A percentile compares a stretch with the other conserved stretches of the same genome.
Conservation (phyloP, 2,329 filamentous ascomycete genomes). For the Penicillium sp. region DNA sequence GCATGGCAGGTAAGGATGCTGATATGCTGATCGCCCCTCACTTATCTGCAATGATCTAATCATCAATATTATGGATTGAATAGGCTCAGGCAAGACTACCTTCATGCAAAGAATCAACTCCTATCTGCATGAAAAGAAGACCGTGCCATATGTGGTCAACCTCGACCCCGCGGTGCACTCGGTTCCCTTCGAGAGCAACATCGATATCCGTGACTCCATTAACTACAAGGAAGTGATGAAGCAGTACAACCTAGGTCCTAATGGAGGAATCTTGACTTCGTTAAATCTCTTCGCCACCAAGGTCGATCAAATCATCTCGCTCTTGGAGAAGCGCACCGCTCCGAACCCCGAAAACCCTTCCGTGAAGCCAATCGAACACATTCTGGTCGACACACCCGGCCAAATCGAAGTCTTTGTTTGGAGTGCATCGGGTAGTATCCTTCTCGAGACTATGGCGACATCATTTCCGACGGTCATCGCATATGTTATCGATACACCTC, state of each 20-base stretch:
- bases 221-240: constrained; percentile 99
- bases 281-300: constrained; percentile 97
- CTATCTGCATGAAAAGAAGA: constrained; percentile 75
- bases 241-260: constrained; percentile 95
- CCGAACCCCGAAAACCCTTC: constrained; percentile 50
- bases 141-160: constrained; percentile 92
- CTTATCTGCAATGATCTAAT: neutral
- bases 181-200: constrained; percentile 94
- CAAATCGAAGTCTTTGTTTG: constrained; percentile 99
- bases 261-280: constrained; percentile 93
- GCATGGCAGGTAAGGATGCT: constrained; percentile 75
- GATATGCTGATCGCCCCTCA: neutral
- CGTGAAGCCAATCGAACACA: constrained; percentile 68
- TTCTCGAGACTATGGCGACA: constrained; percentile 87
- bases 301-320: constrained; percentile 85
- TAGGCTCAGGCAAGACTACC: constrained; percentile 96
- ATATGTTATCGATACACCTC: constrained; percentile 95
- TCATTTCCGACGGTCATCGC: constrained; percentile 96
- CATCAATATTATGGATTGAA: constrained; percentile 5
- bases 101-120: constrained; percentile 99
- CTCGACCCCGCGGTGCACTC: constrained; percentile 92
- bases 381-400: constrained; percentile 91
- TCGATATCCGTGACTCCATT: constrained; percentile 97
- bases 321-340: constrained; percentile 83
- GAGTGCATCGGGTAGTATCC: constrained; percentile 91